Conservation (phyloP, 371 early-diverging fungal species). For the Fennellomyces sp. region DNA sequence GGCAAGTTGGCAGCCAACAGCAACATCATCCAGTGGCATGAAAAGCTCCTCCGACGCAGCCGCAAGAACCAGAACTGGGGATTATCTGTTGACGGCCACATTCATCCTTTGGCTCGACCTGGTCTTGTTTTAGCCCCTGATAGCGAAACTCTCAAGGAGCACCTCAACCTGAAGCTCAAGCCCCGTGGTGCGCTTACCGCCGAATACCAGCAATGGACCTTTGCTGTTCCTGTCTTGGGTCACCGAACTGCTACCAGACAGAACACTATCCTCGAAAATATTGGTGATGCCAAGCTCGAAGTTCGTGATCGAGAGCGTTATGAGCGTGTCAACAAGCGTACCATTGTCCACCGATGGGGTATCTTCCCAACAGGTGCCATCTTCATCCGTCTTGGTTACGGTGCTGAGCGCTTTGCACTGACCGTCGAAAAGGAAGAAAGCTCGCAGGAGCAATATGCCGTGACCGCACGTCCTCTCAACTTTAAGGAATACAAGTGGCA, state of each 20-base stretch:
- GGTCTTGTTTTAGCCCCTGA: conserved; percentile 34
- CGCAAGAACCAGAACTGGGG: conserved; percentile 53
- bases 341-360: conserved; percentile 46
- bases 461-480: conserved; percentile 36
- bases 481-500: conserved; percentile 49
- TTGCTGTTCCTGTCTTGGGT: conserved; percentile 38
- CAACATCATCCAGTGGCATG: conserved; percentile 40
- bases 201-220: conserved; percentile 43
- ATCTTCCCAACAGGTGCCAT: conserved; percentile 41
- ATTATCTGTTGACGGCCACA: conserved; percentile 47
- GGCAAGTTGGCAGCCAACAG: conserved; percentile 36
- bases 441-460: conserved; percentile 23
- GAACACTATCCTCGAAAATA: conserved; percentile 19
- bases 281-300: conserved; percentile 17
- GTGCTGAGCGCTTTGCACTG: conserved; percentile 33
- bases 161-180: conserved; percentile 25
- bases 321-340: conserved; percentile 31
- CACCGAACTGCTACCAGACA: conserved; percentile 19
- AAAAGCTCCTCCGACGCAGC: conserved; percentile 35
- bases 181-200: conserved; percentile 28
- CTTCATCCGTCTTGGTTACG: conserved; percentile 39
- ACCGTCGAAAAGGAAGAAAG: conserved; percentile 36
- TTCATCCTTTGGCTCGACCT: conserved; percentile 35
- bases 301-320: conserved; percentile 29
- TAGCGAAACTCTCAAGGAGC: conserved; percentile 19